Evolutionary conservation across 805 yeast genomes (phyloP).

Genomic region (Wickerhamomyces tratensis): DNA sequence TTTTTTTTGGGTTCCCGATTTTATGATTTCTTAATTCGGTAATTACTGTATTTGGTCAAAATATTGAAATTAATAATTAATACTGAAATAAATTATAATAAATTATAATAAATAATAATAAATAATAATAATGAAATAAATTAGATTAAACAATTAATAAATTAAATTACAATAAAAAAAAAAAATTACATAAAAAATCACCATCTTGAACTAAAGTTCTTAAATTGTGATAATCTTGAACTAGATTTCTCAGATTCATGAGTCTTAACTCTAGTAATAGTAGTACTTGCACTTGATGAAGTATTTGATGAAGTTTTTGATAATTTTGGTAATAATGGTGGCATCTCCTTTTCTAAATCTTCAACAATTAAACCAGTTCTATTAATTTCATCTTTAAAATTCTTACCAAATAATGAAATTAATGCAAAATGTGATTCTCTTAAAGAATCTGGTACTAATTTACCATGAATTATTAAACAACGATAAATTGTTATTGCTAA

Average conservation of each 20-base stretch:
- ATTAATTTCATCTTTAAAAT: constrained; percentile 57
- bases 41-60: too few species aligned
- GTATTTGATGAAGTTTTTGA: constrained; percentile 2
- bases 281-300: constrained; percentile 1
- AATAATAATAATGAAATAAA: too few species aligned
- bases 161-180: not conserved
- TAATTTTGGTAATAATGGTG: constrained; percentile 4
- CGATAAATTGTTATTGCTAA: constrained; percentile 55
- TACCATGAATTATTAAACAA: constrained; percentile 61
- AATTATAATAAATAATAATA: too few species aligned
- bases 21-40: too few species aligned
- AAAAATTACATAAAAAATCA: not conserved
- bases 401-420: constrained; percentile 41
- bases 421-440: constrained; percentile 59
- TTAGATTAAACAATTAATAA: too few species aligned
- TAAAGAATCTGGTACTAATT: constrained; percentile 46
- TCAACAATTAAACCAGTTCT: constrained; percentile 20
- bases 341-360: constrained; percentile 15
- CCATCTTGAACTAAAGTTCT: not conserved
- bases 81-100: too few species aligned
- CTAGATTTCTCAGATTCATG: constrained; percentile 18
- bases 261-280: constrained; percentile 17
- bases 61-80: too few species aligned
- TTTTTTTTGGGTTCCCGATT: too few species aligned
- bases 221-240: constrained; percentile 5